These are phyloP conservation scores for Mimosa bimucronata DNA, from an alignment of 306 rosid species.

Conservation along the genomic window DNA sequence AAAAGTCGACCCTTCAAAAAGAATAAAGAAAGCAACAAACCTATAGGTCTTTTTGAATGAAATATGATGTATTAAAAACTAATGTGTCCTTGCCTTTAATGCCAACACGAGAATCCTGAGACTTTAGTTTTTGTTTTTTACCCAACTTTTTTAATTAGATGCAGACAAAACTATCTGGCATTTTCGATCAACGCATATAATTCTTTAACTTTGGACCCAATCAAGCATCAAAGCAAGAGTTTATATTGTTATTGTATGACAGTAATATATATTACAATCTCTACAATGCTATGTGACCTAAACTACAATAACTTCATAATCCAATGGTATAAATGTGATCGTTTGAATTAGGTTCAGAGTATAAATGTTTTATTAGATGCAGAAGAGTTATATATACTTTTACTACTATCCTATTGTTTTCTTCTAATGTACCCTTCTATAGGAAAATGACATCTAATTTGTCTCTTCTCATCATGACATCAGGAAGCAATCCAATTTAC, in stretches of 20 bases:
- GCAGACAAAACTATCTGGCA: background rate
- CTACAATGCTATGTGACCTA: background rate
- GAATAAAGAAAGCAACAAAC: slow-evolving; percentile 37
- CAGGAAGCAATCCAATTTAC: slow-evolving; percentile 94
- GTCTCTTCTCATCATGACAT: slow-evolving; percentile 34
- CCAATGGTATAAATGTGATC: too few species aligned
- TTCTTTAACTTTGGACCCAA: background rate
- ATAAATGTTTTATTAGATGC: too few species aligned
- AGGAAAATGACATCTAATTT: slow-evolving; percentile 9
- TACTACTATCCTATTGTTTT: slow-evolving; percentile 37
- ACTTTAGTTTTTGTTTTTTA: slow-evolving; percentile 31
- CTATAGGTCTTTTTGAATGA: too few species aligned
- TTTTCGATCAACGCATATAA: background rate
- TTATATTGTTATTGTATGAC: too few species aligned
- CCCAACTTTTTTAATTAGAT: slow-evolving; percentile 24
- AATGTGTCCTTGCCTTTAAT: slow-evolving; percentile 45
- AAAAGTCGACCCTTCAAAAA: slow-evolving; percentile 4
- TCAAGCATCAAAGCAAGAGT: background rate
- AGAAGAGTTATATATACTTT: too few species aligned
- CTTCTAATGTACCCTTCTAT: background rate
- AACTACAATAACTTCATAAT: background rate
- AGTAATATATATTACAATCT: too few species aligned
- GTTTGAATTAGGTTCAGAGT: too few species aligned
- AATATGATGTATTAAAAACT: too few species aligned
- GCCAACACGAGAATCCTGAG: slow-evolving; percentile 37